A percentile compares a stretch with the other conserved stretches of the same genome.
Evolutionary conservation across 2,329 filamentous ascomycete genomes (phyloP).

Genomic region (Cladophialophora chaetospira): DNA sequence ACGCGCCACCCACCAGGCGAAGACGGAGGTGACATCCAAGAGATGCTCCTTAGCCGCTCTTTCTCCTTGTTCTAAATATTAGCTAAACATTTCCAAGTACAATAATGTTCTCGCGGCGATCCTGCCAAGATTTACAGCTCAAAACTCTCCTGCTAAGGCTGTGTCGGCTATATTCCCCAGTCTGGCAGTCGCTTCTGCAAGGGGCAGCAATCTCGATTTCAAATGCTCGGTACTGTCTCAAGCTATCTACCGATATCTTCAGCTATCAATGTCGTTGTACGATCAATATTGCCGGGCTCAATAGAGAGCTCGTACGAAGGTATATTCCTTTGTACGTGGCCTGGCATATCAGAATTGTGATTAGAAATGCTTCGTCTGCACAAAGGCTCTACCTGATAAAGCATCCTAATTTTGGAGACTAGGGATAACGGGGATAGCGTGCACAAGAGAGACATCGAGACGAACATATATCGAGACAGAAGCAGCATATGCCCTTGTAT

Average conservation of each 20-base stretch:
- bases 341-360: not conserved
- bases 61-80: not conserved
- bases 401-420: not conserved
- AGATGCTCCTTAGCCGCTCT: not conserved
- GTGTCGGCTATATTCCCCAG: not conserved
- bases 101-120: not conserved
- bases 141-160: not conserved
- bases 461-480: not conserved
- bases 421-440: not conserved
- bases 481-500: not conserved
- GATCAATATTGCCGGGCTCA: not conserved
- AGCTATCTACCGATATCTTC: not conserved
- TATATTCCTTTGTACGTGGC: not conserved
- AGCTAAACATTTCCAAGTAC: not conserved
- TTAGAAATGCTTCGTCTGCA: not conserved
- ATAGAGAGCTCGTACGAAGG: not conserved
- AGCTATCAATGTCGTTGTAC: not conserved
- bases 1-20: not conserved
- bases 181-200: not conserved
- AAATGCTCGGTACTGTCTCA: not conserved
- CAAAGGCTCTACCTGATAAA: not conserved
- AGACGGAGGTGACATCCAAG: not conserved
- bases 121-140: not conserved
- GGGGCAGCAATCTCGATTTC: not conserved
- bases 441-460: not conserved